These are phyloP conservation scores for Coniosporium apollinis DNA, from an alignment of 495 filamentous ascomycete species.

Conservation along the genomic window DNA sequence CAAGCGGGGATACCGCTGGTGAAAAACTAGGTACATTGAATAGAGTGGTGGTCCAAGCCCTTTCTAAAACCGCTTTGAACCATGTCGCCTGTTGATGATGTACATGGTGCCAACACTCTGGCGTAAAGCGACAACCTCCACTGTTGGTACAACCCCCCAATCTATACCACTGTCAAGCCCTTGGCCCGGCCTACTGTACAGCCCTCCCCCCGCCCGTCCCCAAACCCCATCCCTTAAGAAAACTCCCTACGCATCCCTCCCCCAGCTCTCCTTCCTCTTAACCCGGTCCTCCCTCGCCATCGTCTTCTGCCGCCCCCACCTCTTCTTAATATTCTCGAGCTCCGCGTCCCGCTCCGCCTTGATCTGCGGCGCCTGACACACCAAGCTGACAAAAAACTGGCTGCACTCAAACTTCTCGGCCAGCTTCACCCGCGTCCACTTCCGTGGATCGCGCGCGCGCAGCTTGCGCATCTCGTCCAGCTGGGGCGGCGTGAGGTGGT, in stretches of 20 bases:
- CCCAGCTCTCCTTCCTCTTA: slow-evolving; percentile 45
- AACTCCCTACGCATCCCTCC: slow-evolving; percentile 29
- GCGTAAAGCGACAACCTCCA: too few species aligned
- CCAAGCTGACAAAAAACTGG: slow-evolving; percentile 48
- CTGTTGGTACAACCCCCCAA: too few species aligned
- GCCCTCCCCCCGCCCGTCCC: too few species aligned
- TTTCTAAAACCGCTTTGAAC: too few species aligned
- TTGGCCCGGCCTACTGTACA: too few species aligned
- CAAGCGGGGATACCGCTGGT: too few species aligned
- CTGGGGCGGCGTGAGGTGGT: slow-evolving; percentile 59
- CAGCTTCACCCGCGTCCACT: slow-evolving; percentile 53
- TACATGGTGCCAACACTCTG: too few species aligned
- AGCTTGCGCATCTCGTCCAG: slow-evolving; percentile 65
- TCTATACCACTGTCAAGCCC: too few species aligned
- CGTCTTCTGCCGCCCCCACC: slow-evolving; percentile 56
- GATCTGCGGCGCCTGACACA: slow-evolving; percentile 31
- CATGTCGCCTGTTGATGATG: too few species aligned
- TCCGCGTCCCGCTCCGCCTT: slow-evolving; percentile 22
- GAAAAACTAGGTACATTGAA: too few species aligned
- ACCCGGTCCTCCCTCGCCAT: slow-evolving; percentile 58
- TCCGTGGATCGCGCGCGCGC: slow-evolving; percentile 45
- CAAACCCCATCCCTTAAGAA: too few species aligned
- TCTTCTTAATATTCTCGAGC: slow-evolving; percentile 43
- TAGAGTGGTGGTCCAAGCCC: too few species aligned
- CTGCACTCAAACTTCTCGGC: slow-evolving; percentile 65